Conservation (phyloP, 2,329 filamentous ascomycete species). For the Botryotinia globosa region DNA sequence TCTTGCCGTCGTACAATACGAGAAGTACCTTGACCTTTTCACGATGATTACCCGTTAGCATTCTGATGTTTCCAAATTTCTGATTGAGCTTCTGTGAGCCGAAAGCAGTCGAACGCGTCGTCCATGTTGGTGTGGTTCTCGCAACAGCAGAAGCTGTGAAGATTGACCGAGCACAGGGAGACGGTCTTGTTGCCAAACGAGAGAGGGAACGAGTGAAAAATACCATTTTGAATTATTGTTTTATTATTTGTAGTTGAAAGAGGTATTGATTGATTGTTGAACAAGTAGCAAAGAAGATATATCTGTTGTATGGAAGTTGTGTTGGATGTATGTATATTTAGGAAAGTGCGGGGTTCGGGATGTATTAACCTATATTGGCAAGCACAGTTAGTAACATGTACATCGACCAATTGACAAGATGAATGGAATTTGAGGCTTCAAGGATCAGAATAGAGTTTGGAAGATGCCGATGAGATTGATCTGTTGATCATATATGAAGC, state of each 20-base stretch:
- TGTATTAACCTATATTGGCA: not conserved
- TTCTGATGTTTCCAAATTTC: slow-evolving; percentile 36
- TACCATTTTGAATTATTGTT: slow-evolving; percentile 48
- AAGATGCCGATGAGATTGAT: not conserved
- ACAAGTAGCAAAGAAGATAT: slow-evolving; percentile 5
- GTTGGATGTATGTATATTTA: slow-evolving; percentile 1
- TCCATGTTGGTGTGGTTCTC: slow-evolving; percentile 24
- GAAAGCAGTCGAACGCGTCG: slow-evolving; percentile 12
- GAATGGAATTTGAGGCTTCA: not conserved
- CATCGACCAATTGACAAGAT: not conserved
- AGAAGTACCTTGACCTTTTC: slow-evolving; percentile 88
- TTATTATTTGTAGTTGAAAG: not conserved
- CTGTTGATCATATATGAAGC: not conserved
- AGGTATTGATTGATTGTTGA: not conserved
- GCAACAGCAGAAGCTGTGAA: slow-evolving; percentile 27
- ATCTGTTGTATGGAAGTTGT: not conserved
- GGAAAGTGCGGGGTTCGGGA: slow-evolving; percentile 4
- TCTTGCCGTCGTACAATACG: slow-evolving; percentile 84
- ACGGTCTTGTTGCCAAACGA: slow-evolving; percentile 30
- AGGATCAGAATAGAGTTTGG: not conserved
- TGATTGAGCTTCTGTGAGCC: slow-evolving; percentile 10
- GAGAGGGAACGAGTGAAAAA: slow-evolving; percentile 37
- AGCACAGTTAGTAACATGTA: not conserved
- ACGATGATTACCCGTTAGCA: slow-evolving; percentile 36
- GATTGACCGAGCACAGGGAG: slow-evolving; percentile 21